Evolutionary conservation across 331 rosid species (phyloP).

Genomic region (Stylosanthes scabra): DNA sequence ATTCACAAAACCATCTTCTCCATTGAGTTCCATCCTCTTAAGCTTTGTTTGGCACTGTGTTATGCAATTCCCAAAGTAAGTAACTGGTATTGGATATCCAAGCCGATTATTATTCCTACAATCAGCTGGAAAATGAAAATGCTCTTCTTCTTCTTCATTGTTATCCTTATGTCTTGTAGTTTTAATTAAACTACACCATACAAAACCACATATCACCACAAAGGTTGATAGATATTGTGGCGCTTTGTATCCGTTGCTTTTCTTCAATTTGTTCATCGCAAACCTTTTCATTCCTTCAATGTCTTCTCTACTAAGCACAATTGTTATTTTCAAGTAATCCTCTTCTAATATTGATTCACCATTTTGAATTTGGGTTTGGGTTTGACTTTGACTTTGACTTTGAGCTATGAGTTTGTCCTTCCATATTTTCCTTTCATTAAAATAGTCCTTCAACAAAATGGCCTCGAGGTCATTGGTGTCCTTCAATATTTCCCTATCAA

Average conservation of each 20-base stretch:
- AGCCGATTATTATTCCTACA: slow-evolving; percentile 44
- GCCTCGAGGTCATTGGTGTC: slow-evolving; percentile 30
- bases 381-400: no score
- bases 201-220: slow-evolving; percentile 46
- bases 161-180: slow-evolving; percentile 25
- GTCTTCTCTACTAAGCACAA: slow-evolving; percentile 33
- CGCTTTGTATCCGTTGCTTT: neutral
- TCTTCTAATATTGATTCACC: neutral
- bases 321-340: slow-evolving; percentile 30
- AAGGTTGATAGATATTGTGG: slow-evolving; percentile 43
- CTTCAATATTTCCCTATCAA: slow-evolving; percentile 40
- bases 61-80: slow-evolving; percentile 51
- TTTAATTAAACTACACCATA: slow-evolving; percentile 40
- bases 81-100: slow-evolving; percentile 34
- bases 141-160: slow-evolving; percentile 30
- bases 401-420: slow-evolving; percentile 14
- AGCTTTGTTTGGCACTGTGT: slow-evolving; percentile 21
- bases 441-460: slow-evolving; percentile 35
- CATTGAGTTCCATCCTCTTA: slow-evolving; percentile 41
- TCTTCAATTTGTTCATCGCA: slow-evolving; percentile 10
- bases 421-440: slow-evolving; percentile 37
- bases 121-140: slow-evolving; percentile 44
- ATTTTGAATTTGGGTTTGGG: no score
- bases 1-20: slow-evolving; percentile 40
- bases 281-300: slow-evolving; percentile 32